Percentiles rank a stretch among this genome's conserved stretches.
These are phyloP conservation scores for Aspergillus fumigatus DNA, from an alignment of 2,329 filamentous ascomycete genomes.

Conservation along the genomic window DNA sequence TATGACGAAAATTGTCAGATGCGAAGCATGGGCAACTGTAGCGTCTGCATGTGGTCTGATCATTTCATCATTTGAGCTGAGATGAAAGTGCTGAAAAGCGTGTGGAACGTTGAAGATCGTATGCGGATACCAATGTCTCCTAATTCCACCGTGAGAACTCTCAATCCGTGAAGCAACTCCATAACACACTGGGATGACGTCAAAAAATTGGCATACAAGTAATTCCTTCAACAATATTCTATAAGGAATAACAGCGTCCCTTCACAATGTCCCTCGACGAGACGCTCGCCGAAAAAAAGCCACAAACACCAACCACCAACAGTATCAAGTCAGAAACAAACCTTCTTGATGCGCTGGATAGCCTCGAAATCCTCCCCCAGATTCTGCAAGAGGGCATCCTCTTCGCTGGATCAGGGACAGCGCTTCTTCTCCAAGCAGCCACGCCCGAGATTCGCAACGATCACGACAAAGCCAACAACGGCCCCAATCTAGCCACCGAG, in stretches of 20 bases:
- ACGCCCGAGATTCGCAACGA: constrained; percentile 22
- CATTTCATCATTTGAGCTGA: neutral
- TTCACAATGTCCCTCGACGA: constrained; percentile 5
- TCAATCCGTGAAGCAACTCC: neutral
- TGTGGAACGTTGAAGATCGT: neutral
- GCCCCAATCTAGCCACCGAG: constrained; percentile 23
- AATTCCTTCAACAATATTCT: neutral
- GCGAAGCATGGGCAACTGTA: neutral
- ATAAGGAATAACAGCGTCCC: neutral
- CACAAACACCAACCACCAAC: constrained; percentile 4
- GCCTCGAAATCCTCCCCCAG: constrained; percentile 31
- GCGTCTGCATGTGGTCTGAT: neutral
- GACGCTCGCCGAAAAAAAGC: constrained; percentile 11
- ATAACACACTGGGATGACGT: neutral
- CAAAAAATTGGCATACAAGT: no score
- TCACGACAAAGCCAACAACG: constrained; percentile 5
- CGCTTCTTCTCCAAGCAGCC: constrained; percentile 32
- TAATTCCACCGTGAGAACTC: neutral
- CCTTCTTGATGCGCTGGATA: constrained; percentile 26
- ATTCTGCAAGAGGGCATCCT: constrained; percentile 34
- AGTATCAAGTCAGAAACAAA: constrained; percentile 11
- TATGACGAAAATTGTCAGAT: neutral
- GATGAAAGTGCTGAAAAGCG: neutral
- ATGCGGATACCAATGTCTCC: neutral
- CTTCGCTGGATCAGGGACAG: constrained; percentile 31